phyloP scores from a whole-genome alignment of 306 rosid genomes.

The Prunus campanulata region DNA sequence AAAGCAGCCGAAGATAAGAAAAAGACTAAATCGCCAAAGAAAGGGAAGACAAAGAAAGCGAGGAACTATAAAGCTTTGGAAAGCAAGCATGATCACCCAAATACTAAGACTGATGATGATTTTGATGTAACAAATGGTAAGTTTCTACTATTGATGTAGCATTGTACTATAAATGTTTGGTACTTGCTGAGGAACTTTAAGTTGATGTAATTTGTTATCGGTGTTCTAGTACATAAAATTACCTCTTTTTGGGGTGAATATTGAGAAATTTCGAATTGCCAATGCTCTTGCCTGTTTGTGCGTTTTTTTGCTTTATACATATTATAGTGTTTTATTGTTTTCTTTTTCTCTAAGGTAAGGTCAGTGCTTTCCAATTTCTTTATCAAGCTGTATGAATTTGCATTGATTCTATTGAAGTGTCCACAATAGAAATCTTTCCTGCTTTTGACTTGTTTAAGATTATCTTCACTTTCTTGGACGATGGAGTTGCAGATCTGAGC shows the following conservation, averaged over 20 bases:
- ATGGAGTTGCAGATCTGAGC: conserved; percentile 16
- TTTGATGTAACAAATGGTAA: conserved; percentile 36
- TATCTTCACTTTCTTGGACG: conserved; percentile 7
- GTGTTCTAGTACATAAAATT: background rate
- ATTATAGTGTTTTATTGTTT: background rate
- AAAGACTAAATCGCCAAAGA: conserved; percentile 27
- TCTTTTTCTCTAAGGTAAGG: background rate
- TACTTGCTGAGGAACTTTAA: background rate
- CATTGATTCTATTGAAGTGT: background rate
- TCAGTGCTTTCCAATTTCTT: background rate
- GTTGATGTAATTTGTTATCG: background rate
- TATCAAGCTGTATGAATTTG: background rate
- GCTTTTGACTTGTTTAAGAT: background rate
- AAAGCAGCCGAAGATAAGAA: conserved; percentile 12
- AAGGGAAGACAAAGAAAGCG: conserved; percentile 33
- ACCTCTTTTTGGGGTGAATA: background rate
- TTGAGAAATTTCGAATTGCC: background rate
- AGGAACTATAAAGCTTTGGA: conserved; percentile 16
- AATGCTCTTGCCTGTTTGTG: background rate
- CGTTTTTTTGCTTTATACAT: background rate
- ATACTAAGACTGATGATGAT: conserved; percentile 21
- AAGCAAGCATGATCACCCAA: conserved; percentile 4
- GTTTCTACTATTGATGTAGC: background rate
- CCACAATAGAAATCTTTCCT: background rate
- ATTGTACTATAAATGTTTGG: background rate